phyloP scores from a whole-genome alignment of 805 yeast species.

The Scheffersomyces ergatensis region DNA sequence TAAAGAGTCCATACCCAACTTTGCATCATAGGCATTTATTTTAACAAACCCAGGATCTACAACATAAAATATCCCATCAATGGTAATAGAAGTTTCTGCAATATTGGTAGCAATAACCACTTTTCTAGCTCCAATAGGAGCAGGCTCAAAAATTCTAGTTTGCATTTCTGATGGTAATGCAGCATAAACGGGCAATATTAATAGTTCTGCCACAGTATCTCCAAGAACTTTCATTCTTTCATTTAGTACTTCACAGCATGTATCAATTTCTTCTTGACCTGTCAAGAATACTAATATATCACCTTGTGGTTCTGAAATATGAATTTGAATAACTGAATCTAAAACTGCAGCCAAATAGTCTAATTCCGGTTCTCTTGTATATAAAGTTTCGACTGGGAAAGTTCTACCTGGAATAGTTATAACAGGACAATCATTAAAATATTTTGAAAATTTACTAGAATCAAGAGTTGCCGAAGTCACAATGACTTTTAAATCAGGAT shows the following conservation, averaged over 20 bases:
- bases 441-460: slow-evolving; percentile 76
- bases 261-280: slow-evolving; percentile 95
- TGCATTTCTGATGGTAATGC: slow-evolving; percentile 91
- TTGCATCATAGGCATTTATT: slow-evolving; percentile 82
- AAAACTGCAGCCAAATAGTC: slow-evolving; percentile 83
- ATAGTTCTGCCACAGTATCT: slow-evolving; percentile 56
- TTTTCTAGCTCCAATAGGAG: slow-evolving; percentile 80
- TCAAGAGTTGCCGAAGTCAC: slow-evolving; percentile 95
- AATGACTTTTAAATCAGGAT: slow-evolving; percentile 75
- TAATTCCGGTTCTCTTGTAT: slow-evolving; percentile 78
- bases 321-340: slow-evolving; percentile 84
- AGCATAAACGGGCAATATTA: slow-evolving; percentile 86
- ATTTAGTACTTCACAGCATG: slow-evolving; percentile 71
- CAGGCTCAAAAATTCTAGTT: slow-evolving; percentile 81
- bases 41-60: slow-evolving; percentile 95
- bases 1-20: slow-evolving; percentile 87
- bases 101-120: slow-evolving; percentile 94
- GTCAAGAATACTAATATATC: slow-evolving; percentile 81
- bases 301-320: slow-evolving; percentile 72
- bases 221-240: slow-evolving; percentile 67
- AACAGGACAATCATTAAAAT: slow-evolving; percentile 79
- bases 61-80: slow-evolving; percentile 89
- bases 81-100: slow-evolving; percentile 96
- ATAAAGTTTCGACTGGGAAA: slow-evolving; percentile 82
- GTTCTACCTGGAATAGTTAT: slow-evolving; percentile 85